Base-by-base conservation (phyloP, 2,329 filamentous ascomycete genomes). In the Scorias spongiosa region DNA sequence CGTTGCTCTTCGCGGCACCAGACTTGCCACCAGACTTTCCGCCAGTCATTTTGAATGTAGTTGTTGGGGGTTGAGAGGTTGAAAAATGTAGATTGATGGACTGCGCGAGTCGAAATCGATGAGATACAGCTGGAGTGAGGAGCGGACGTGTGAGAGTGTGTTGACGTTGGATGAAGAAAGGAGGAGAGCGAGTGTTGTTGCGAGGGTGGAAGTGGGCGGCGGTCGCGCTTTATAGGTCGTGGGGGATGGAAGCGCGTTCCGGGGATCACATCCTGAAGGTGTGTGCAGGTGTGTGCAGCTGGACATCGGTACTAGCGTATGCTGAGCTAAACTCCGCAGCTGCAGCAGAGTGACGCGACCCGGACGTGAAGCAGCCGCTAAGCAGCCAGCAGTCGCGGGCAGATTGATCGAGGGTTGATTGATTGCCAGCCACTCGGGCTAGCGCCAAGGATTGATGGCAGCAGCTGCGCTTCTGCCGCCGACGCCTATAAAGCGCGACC, bases 11-110 rank as follows among this genome's bases (percentile, higher is more conserved):
- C 75, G 84, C 82, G 75, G 88, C 87, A 74, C 84, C 89, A 76
- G 89, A 88, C 83, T 96, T 96, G 81, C 91, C 91, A 72, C 91
- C 91, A 74, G 89, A 95, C 75, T 98, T 98, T 72, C 91, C 89
- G 79, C 89, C 89, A 86, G 91, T 93, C 91, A 98, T 98, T 84
- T 85, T 95, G 81, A 77, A 65, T 54, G 66, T 62, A 59, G 62
- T 66, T 61, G 56, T 48, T 55, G 15, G 32, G 32, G 32, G 11
- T 36, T 36, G 32, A 5, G 15, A 36, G 15, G 3, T 36, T 36
- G 32, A 15, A 26, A 26, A 40, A 40, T 49, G 49, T 61, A 56
- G 52, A 61, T 57, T 54, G 51, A 57, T 58, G 57, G 52, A 54
- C 51, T 57, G 57, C 52, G 53, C 51, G 56, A 54, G 57, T 54